Evolutionary conservation across 169 alveolate genomes (phyloP).

Genomic region (Eimeria brunetti): DNA sequence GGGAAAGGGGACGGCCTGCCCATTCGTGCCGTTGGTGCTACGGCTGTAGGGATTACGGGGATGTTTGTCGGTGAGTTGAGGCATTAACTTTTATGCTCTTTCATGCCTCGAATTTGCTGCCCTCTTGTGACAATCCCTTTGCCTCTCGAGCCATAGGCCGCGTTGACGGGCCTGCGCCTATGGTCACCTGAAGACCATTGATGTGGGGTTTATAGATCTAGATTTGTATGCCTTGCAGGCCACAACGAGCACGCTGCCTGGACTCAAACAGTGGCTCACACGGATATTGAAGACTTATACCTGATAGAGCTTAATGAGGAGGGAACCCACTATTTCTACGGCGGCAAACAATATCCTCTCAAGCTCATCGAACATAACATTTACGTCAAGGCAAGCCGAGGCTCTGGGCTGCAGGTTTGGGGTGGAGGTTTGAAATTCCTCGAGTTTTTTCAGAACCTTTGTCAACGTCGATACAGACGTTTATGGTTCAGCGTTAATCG

Average conservation of each 20-base stretch:
- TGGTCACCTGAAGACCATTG: neutral
- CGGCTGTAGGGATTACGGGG: constrained; percentile 56
- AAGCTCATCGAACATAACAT: constrained; percentile 48
- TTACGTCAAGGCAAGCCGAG: constrained; percentile 40
- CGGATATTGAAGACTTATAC: constrained; percentile 77
- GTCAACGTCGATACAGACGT: neutral
- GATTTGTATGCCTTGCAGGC: constrained; percentile 15
- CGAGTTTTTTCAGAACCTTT: neutral
- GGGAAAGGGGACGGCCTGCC: constrained; percentile 22
- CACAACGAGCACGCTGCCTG: constrained; percentile 76
- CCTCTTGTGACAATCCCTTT: neutral
- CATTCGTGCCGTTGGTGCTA: constrained; percentile 61
- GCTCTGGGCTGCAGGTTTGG: neutral
- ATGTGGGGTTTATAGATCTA: neutral
- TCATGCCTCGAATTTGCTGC: neutral
- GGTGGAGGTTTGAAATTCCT: neutral
- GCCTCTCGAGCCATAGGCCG: neutral
- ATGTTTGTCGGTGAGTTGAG: constrained; percentile 45
- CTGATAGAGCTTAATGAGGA: constrained; percentile 39
- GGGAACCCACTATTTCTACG: constrained; percentile 71
- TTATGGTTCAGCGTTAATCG: neutral
- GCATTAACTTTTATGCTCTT: neutral
- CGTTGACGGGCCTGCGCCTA: neutral
- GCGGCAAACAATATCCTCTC: constrained; percentile 70
- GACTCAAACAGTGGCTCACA: constrained; percentile 74